A percentile compares a stretch with the other conserved stretches of the same genome.
These are phyloP conservation scores for Penicillium sp. DNA, from an alignment of 2,329 filamentous ascomycete genomes.

Conservation along the genomic window DNA sequence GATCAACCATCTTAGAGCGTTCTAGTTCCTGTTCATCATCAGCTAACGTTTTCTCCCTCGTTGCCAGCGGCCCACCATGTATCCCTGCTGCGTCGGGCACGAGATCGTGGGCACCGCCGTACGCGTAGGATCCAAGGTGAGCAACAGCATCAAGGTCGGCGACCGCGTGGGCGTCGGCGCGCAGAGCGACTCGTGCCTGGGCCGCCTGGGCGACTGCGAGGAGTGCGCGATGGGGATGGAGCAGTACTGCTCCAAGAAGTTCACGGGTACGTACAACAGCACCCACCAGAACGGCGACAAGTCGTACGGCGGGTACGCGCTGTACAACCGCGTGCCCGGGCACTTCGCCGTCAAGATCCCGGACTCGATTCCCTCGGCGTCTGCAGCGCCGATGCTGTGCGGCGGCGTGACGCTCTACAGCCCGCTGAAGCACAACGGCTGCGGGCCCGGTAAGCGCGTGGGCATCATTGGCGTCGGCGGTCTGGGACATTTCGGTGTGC, in stretches of 20 bases:
- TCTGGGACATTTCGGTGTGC: slow-evolving; percentile 68
- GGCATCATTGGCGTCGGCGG: slow-evolving; percentile 73
- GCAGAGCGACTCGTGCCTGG: slow-evolving; percentile 55
- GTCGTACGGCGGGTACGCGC: slow-evolving; percentile 64
- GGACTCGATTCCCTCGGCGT: slow-evolving; percentile 47
- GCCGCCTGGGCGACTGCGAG: slow-evolving; percentile 48
- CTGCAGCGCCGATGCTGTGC: slow-evolving; percentile 71
- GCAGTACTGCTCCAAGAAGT: slow-evolving; percentile 35
- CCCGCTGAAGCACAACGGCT: slow-evolving; percentile 64
- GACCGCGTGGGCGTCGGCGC: slow-evolving; percentile 57
- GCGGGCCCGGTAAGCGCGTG: slow-evolving; percentile 69
- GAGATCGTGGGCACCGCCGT: slow-evolving; percentile 63
- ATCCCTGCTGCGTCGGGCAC: slow-evolving; percentile 58
- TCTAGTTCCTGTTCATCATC: background rate
- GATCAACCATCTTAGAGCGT: too few relatives aligned
- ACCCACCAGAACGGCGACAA: slow-evolving; percentile 52
- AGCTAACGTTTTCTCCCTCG: slow-evolving; percentile 2
- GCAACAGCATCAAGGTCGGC: slow-evolving; percentile 31
- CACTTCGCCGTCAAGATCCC: slow-evolving; percentile 63
- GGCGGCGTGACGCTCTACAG: slow-evolving; percentile 72
- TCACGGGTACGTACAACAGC: slow-evolving; percentile 35
- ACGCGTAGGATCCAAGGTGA: slow-evolving; percentile 51
- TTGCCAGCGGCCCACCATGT: slow-evolving; percentile 30
- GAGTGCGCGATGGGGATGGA: slow-evolving; percentile 49
- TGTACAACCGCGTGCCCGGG: slow-evolving; percentile 54